Conservation (phyloP, 176 grass and related monocot species). For the Neostapfia colusana region DNA sequence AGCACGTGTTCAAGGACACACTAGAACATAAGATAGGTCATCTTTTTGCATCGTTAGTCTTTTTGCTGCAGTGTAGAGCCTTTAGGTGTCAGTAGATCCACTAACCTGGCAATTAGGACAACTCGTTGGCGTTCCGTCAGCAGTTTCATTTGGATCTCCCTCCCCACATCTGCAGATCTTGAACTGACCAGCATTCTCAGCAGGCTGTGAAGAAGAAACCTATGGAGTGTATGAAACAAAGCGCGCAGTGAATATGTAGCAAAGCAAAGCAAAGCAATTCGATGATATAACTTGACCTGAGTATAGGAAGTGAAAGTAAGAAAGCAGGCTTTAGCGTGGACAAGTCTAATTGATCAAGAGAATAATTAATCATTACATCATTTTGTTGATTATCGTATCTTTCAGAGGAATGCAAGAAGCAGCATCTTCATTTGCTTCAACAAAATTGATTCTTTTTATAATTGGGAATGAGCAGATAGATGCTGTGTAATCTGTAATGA, state of each 20-base stretch:
- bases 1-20: not conserved
- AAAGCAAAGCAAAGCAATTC: not conserved
- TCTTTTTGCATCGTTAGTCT: not conserved
- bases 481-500: not conserved
- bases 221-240: conserved; percentile 45
- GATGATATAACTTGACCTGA: conserved; percentile 16
- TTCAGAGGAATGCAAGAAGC: not conserved
- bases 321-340: not conserved
- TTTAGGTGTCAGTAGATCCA: conserved; percentile 37
- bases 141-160: conserved; percentile 74
- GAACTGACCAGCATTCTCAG: conserved; percentile 62
- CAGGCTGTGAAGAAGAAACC: conserved; percentile 63
- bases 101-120: conserved; percentile 81
- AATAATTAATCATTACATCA: not conserved
- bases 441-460: not conserved
- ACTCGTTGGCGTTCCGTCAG: conserved; percentile 47
- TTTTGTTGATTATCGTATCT: not conserved
- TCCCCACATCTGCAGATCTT: conserved; percentile 73
- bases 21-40: not conserved
- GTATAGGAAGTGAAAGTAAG: not conserved
- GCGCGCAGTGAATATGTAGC: conserved; percentile 16
- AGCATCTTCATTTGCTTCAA: not conserved
- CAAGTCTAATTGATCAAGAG: not conserved
- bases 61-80: not conserved
- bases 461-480: not conserved